Conservation (phyloP, 345 rosid species). For the Schrenkiella parvula region DNA sequence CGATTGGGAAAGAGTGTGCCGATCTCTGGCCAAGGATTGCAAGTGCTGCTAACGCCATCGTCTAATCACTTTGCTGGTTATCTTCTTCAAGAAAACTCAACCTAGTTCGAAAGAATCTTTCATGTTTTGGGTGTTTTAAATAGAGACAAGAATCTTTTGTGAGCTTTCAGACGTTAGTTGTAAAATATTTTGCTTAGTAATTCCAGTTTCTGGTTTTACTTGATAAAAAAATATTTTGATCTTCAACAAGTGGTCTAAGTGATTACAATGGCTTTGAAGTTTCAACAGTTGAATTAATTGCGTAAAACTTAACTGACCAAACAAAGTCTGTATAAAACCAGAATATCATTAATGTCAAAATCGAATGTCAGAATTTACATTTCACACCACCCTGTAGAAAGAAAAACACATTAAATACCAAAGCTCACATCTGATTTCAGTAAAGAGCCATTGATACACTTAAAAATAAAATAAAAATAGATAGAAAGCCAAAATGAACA, state of each 20-base stretch:
- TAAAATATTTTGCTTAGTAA: neutral
- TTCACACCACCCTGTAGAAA: neutral
- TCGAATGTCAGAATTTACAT: slow-evolving; percentile 21
- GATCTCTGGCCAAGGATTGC: slow-evolving; percentile 97
- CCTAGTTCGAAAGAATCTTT: neutral
- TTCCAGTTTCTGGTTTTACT: neutral
- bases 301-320: neutral
- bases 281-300: neutral
- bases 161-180: neutral
- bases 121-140: neutral
- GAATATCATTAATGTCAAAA: slow-evolving; percentile 13
- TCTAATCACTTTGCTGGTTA: slow-evolving; percentile 21
- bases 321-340: slow-evolving; percentile 9
- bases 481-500: slow-evolving; percentile 2
- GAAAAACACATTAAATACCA: slow-evolving; percentile 1
- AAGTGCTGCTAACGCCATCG: slow-evolving; percentile 85
- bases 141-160: slow-evolving; percentile 9
- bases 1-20: slow-evolving; percentile 92
- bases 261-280: neutral
- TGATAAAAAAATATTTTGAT: neutral
- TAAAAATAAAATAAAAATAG: neutral
- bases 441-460: neutral
- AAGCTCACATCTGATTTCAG: neutral
- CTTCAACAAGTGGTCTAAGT: no score
- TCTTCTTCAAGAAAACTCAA: neutral